Evolutionary conservation across 2,329 filamentous ascomycete genomes (phyloP).

Genomic region (Fusarium keratoplasticum): DNA sequence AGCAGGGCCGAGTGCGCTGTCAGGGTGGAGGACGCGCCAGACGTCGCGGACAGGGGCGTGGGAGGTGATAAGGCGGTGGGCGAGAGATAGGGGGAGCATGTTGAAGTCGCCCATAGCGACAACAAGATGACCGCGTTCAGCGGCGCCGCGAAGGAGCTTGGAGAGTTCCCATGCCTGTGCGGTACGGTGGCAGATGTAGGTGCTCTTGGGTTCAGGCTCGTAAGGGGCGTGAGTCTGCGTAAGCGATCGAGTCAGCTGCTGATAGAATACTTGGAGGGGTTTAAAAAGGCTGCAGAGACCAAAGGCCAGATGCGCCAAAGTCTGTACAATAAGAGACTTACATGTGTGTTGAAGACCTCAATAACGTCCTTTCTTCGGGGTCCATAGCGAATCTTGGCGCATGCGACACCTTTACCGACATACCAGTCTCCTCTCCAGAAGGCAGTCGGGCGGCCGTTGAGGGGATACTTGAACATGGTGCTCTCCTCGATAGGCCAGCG

Average conservation of each 20-base stretch:
- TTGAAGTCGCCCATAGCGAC: constrained; percentile 95
- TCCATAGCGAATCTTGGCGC: constrained; percentile 81
- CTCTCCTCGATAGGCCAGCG: constrained; percentile 93
- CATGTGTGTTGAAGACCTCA: constrained; percentile 94
- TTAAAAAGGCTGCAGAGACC: neutral
- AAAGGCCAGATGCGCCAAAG: neutral
- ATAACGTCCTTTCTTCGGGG: constrained; percentile 72
- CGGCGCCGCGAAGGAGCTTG: constrained; percentile 85
- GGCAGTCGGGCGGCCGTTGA: constrained; percentile 92
- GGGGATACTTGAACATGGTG: constrained; percentile 85
- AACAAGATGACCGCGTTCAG: constrained; percentile 84
- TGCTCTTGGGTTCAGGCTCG: constrained; percentile 81
- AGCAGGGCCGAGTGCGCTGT: constrained; percentile 82
- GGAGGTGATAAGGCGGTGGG: constrained; percentile 83
- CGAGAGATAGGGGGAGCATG: constrained; percentile 89
- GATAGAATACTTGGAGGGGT: neutral
- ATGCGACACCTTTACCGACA: constrained; percentile 93
- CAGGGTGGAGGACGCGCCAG: constrained; percentile 86
- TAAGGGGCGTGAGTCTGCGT: constrained; percentile 82
- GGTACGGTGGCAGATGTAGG: constrained; percentile 89
- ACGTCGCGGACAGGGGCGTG: constrained; percentile 83
- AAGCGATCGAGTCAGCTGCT: neutral
- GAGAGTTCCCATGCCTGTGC: constrained; percentile 96
- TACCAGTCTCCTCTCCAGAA: constrained; percentile 97
- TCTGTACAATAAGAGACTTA: constrained; percentile 50